Evolutionary conservation across 108 stramenopile species (phyloP).

Genomic region (Discostella pseudostelligera): DNA sequence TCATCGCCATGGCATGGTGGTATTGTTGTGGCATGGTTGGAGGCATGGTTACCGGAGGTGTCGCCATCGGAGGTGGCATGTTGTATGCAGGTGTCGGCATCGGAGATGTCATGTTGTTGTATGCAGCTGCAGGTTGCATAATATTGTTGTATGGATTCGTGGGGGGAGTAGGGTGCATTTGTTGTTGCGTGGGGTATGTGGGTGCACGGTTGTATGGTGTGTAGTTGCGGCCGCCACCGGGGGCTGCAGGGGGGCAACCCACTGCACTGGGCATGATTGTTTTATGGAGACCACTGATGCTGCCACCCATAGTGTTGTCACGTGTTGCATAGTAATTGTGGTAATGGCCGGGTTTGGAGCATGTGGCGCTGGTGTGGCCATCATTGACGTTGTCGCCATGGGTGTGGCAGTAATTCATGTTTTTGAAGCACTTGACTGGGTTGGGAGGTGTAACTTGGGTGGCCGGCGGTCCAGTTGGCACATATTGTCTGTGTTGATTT

Average conservation of each 20-base stretch:
- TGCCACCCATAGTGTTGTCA: background rate
- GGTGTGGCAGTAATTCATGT: conserved; percentile 7
- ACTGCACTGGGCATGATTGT: background rate
- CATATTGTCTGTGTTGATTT: background rate
- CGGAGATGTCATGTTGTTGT: too few relatives aligned
- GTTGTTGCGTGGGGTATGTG: too few relatives aligned
- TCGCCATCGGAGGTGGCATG: too few relatives aligned
- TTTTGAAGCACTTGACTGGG: conserved; percentile 4
- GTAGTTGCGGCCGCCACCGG: background rate
- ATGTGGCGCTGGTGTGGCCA: conserved; percentile 3
- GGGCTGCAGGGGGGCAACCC: background rate
- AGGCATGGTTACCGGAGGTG: too few relatives aligned
- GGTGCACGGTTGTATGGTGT: too few relatives aligned
- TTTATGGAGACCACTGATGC: conserved; percentile 1
- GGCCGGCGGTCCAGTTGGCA: background rate
- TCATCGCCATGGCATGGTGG: too few relatives aligned
- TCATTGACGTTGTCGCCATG: conserved; percentile 6
- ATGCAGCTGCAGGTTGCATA: too few relatives aligned
- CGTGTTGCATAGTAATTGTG: background rate
- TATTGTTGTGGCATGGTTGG: too few relatives aligned
- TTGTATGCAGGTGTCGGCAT: too few relatives aligned
- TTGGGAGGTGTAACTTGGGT: background rate
- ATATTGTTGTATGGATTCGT: too few relatives aligned
- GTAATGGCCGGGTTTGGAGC: background rate
- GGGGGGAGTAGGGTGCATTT: too few relatives aligned